Evolutionary conservation across 2,329 filamentous ascomycete genomes (phyloP).

Genomic region (Botrytis galanthina): DNA sequence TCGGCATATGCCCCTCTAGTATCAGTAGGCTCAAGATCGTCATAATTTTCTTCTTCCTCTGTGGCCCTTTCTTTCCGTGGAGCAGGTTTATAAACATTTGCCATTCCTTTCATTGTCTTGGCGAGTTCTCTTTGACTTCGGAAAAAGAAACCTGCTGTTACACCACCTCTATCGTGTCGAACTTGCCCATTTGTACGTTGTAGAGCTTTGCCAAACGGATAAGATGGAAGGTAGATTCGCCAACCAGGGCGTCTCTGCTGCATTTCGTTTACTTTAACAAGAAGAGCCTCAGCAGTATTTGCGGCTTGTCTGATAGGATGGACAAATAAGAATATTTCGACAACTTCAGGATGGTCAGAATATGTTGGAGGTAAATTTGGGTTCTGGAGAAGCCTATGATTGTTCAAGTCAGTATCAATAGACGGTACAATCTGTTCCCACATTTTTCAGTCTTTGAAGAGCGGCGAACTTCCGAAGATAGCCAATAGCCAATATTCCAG

Average conservation of each 20-base stretch:
- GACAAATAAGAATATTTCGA: constrained; percentile 54
- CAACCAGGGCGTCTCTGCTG: constrained; percentile 43
- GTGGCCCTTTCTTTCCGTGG: constrained; percentile 31
- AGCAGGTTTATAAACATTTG: constrained; percentile 39
- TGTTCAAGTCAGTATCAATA: background rate
- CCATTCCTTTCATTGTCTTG: constrained; percentile 39
- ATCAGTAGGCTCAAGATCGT: constrained; percentile 28
- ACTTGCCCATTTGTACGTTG: constrained; percentile 56
- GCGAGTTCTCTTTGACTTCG: constrained; percentile 36
- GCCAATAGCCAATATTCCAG: background rate
- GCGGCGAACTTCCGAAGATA: background rate
- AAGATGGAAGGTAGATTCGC: constrained; percentile 50
- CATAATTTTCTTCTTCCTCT: constrained; percentile 29
- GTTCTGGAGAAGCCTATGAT: constrained; percentile 44
- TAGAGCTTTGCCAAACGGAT: constrained; percentile 52
- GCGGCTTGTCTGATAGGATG: constrained; percentile 54
- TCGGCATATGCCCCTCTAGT: constrained; percentile 38
- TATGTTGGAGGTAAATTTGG: constrained; percentile 47
- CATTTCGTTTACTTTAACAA: constrained; percentile 50
- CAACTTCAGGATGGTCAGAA: constrained; percentile 48
- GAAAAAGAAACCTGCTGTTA: constrained; percentile 52
- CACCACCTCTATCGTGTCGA: constrained; percentile 56
- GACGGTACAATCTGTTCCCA: background rate
- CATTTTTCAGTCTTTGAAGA: too few species aligned
- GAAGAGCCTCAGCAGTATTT: constrained; percentile 47